Percentiles rank a stretch among this genome's conserved stretches.
These are phyloP conservation scores for Colletotrichum sojae DNA, from an alignment of 2,329 filamentous ascomycete species.

Conservation along the genomic window DNA sequence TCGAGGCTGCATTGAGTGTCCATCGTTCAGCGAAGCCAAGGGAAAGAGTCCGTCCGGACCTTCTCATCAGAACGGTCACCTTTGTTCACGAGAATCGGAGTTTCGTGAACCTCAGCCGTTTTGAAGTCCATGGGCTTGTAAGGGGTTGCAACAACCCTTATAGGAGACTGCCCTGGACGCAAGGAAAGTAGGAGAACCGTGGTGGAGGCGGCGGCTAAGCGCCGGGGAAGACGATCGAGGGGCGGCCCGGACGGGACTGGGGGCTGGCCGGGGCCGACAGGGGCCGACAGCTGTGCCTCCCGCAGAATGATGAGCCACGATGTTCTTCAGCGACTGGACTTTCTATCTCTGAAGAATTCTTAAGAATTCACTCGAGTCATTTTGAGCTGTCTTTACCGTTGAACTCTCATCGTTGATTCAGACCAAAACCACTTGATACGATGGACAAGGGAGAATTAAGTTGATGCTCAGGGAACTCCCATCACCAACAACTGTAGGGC, in stretches of 20 bases:
- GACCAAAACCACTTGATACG: neutral
- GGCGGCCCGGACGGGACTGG: constrained; percentile 24
- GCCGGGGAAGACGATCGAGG: constrained; percentile 29
- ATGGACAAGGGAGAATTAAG: neutral
- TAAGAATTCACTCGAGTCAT: too few species aligned
- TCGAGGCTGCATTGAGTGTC: constrained; percentile 25
- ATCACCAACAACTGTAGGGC: neutral
- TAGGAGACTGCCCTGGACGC: neutral
- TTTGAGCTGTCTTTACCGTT: too few species aligned
- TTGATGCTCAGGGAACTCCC: neutral
- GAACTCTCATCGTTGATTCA: neutral
- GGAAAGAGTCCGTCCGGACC: constrained; percentile 2
- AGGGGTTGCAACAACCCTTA: neutral
- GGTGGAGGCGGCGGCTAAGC: constrained; percentile 27
- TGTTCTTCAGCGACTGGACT: neutral
- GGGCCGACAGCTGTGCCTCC: constrained; percentile 12
- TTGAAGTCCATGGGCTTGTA: constrained; percentile 18
- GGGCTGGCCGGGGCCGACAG: neutral
- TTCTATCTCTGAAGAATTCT: neutral
- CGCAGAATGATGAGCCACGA: constrained; percentile 10
- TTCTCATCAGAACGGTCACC: neutral
- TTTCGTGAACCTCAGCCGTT: neutral
- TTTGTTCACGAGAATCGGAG: neutral
- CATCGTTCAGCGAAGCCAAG: constrained; percentile 1
- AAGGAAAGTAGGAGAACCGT: neutral